Evolutionary conservation across 331 rosid genomes (phyloP), one percentile per base, ranked within the genome.

Genomic region (Cydonia oblonga): DNA sequence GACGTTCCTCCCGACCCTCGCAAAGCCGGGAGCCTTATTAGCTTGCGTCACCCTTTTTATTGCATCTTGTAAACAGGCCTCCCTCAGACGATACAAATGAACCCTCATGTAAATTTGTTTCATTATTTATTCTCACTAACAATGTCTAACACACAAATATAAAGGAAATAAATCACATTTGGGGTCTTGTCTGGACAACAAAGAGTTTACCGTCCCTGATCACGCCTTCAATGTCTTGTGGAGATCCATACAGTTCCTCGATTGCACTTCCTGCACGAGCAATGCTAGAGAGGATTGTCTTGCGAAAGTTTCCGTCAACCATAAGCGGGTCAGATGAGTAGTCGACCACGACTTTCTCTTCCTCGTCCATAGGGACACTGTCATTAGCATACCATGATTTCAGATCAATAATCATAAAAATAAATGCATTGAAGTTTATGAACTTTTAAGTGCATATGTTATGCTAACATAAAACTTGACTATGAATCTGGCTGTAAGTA

Each of bases 201-300:
- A 81, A 91, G 78, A 95, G 76, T 86, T 95, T 85, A 22, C 93
- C 97, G 65, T 91, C 97, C 80, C 85, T 87, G 68, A 95, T 81
- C 72, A 89, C 99, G 71, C 99, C 96, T 86, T 95, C 97, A 68
- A 95, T 95, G 85, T 91, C 98, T 75, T 95, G 98, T 64, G 97
- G 84, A 72, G 90, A 60, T 20, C 96, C 97, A 40, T 91, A 95
- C 60, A 95, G 83, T 59, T 87, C 89, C 82, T 91, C 98, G 25
- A 95, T 89, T 72, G 83, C 95, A 60, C 73, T 81, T 80, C 98
- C 98, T 60, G 98, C 97, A 25, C 85, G 86, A 61, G 96, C 97
- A 75, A 95, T 95, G 89, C 86, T 83, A 19, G 96, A 85, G 51
- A 95, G 89, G 54, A 91, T 88, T 19, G 90, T 84, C 69, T 87